Conservation (phyloP, 805 yeast species). For the Cyberlindnera sargentensis region DNA sequence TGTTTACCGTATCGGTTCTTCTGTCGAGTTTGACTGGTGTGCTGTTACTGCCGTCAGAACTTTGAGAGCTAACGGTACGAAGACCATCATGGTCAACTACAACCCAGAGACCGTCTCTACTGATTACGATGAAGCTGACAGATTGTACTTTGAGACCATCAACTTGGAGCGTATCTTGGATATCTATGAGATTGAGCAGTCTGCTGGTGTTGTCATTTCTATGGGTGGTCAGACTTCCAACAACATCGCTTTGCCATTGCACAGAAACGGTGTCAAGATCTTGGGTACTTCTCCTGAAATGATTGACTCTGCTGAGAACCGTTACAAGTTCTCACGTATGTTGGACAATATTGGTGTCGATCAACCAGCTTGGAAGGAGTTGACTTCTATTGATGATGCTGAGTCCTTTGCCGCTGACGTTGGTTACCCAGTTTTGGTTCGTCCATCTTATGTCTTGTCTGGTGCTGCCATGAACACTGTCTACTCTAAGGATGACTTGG, state of each 20-base stretch:
- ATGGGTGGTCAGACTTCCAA: constrained; percentile 99
- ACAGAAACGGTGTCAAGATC: constrained; percentile 91
- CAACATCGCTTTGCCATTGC: constrained; percentile 88
- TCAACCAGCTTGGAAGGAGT: constrained; percentile 99
- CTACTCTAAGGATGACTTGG: constrained; percentile 82
- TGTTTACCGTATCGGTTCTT: constrained; percentile 97
- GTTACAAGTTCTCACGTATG: constrained; percentile 97
- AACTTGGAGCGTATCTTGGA: constrained; percentile 91
- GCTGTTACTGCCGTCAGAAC: constrained; percentile 97
- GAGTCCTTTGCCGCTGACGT: constrained; percentile 87
- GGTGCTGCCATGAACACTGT: constrained; percentile 99
- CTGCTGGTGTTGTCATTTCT: constrained; percentile 88
- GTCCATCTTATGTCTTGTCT: constrained; percentile 94
- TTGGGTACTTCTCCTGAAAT: constrained; percentile 96
- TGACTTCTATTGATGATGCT: constrained; percentile 89
- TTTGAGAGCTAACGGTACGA: constrained; percentile 73
- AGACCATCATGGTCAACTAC: constrained; percentile 95
- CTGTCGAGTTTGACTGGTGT: constrained; percentile 99
- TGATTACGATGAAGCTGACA: constrained; percentile 96
- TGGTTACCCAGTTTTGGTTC: constrained; percentile 89
- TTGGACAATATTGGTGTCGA: constrained; percentile 94
- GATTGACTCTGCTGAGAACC: constrained; percentile 97
- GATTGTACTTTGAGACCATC: constrained; percentile 92
- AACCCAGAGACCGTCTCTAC: constrained; percentile 99
- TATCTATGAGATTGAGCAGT: constrained; percentile 85